A percentile compares a stretch with the other conserved stretches of the same genome.
These are phyloP conservation scores for Sphaerulina vaccinii DNA, from an alignment of 2,329 filamentous ascomycete species.

Conservation along the genomic window DNA sequence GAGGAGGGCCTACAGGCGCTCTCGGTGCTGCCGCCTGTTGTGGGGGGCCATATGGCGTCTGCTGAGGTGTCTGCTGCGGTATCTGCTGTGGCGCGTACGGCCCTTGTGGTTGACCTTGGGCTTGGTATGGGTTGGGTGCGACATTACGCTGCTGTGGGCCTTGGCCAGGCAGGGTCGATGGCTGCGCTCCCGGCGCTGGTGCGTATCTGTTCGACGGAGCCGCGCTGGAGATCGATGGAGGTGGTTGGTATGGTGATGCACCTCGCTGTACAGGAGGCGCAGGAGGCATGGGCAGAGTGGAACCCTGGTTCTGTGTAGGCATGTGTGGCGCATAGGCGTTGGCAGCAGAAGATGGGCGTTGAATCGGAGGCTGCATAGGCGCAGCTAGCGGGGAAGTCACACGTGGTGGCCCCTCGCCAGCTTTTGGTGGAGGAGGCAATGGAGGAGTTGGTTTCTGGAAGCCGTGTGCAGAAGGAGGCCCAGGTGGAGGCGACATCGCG, in stretches of 20 bases:
- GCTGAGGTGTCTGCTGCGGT: slow-evolving; percentile 30
- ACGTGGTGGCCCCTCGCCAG: slow-evolving; percentile 62
- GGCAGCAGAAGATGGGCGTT: slow-evolving; percentile 52
- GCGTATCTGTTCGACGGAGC: slow-evolving; percentile 76
- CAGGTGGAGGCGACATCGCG: slow-evolving; percentile 54
- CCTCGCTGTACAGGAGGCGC: slow-evolving; percentile 68
- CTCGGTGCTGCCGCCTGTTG: slow-evolving; percentile 39
- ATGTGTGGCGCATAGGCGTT: slow-evolving; percentile 65
- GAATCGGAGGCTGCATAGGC: slow-evolving; percentile 44
- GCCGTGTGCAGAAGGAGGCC: slow-evolving; percentile 54
- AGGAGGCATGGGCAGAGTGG: slow-evolving; percentile 45
- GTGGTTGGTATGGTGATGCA: slow-evolving; percentile 81
- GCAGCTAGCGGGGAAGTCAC: slow-evolving; percentile 68
- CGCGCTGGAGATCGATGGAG: slow-evolving; percentile 59
- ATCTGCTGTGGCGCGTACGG: slow-evolving; percentile 42
- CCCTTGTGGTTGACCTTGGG: slow-evolving; percentile 29
- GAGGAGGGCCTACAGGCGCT: slow-evolving; percentile 39
- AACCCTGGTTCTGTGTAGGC: slow-evolving; percentile 42
- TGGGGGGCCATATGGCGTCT: slow-evolving; percentile 42
- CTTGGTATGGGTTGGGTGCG: slow-evolving; percentile 47
- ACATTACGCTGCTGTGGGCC: slow-evolving; percentile 45
- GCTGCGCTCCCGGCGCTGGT: slow-evolving; percentile 59
- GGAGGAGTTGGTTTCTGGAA: slow-evolving; percentile 66
- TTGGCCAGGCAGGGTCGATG: slow-evolving; percentile 39
- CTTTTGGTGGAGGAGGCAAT: slow-evolving; percentile 82